A percentile compares a stretch with the other conserved stretches of the same genome.
phyloP scores from a whole-genome alignment of 1,139 yeast genomes.

The Kodamaea ohmeri region DNA sequence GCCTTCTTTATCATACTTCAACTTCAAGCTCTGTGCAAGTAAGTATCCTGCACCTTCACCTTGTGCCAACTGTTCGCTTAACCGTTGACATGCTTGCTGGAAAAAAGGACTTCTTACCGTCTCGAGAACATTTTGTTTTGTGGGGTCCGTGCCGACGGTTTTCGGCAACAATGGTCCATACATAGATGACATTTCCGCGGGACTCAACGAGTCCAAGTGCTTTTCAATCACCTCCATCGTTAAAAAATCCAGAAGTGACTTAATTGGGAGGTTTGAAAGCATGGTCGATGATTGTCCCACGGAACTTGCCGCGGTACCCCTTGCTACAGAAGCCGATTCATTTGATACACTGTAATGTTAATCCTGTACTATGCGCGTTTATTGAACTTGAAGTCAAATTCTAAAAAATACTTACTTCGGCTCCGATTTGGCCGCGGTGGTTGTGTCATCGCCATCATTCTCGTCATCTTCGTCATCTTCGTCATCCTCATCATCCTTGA shows the following conservation, averaged over 20 bases:
- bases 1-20: conserved; percentile 59
- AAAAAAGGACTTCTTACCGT: conserved; percentile 56
- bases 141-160: conserved; percentile 32
- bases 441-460: conserved; percentile 11
- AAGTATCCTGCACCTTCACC: conserved; percentile 50
- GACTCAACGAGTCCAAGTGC: conserved; percentile 38
- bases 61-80: conserved; percentile 42
- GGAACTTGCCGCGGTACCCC: no score
- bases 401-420: conserved; percentile 11
- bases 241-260: conserved; percentile 39
- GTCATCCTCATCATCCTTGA: conserved; percentile 44
- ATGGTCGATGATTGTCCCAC: no score
- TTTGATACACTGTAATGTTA: conserved; percentile 1
- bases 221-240: conserved; percentile 35
- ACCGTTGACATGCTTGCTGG: conserved; percentile 43
- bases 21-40: conserved; percentile 51
- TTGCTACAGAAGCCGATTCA: conserved; percentile 1
- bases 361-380: conserved; percentile 1
- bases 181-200: conserved; percentile 35
- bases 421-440: conserved; percentile 9
- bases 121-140: conserved; percentile 40
- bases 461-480: conserved; percentile 41
- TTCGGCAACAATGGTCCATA: conserved; percentile 45
- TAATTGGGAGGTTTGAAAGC: conserved; percentile 20
- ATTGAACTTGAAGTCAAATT: neutral